Conservation (phyloP, 805 yeast genomes). For the Cyberlindnera mycetangii region DNA sequence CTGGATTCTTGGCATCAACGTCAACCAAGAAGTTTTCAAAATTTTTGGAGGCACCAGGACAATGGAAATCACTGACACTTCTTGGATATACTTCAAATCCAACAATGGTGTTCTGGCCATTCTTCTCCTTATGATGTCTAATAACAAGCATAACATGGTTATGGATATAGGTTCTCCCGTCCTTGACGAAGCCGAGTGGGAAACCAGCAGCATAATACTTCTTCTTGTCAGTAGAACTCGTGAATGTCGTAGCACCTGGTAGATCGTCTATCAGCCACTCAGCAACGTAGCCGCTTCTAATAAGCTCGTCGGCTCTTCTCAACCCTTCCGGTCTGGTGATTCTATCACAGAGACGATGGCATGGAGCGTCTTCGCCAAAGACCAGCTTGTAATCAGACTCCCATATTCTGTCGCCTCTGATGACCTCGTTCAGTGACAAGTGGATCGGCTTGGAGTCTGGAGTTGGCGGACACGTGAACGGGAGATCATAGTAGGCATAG, state of each 20-base stretch:
- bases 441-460: conserved; percentile 54
- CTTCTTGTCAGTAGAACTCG: conserved; percentile 51
- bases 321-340: conserved; percentile 50
- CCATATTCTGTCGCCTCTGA: conserved; percentile 80
- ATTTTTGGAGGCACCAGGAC: conserved; percentile 72
- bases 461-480: conserved; percentile 75
- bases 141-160: conserved; percentile 82
- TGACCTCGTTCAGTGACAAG: conserved; percentile 69
- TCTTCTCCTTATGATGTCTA: conserved; percentile 57
- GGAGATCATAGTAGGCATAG: conserved; percentile 70
- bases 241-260: conserved; percentile 86
- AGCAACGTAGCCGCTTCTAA: conserved; percentile 67
- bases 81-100: conserved; percentile 90
- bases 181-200: conserved; percentile 69
- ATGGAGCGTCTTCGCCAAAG: conserved; percentile 64
- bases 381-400: conserved; percentile 64
- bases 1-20: conserved; percentile 37
- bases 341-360: conserved; percentile 67
- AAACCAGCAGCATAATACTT: conserved; percentile 85
- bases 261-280: conserved; percentile 83
- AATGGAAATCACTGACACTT: conserved; percentile 61
- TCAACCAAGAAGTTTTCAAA: conserved; percentile 55
- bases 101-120: conserved; percentile 57
- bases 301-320: conserved; percentile 54
- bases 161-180: conserved; percentile 60